These are phyloP conservation scores for Trichoderma semiorbis DNA, from an alignment of 2,329 filamentous ascomycete species.

Conservation along the genomic window DNA sequence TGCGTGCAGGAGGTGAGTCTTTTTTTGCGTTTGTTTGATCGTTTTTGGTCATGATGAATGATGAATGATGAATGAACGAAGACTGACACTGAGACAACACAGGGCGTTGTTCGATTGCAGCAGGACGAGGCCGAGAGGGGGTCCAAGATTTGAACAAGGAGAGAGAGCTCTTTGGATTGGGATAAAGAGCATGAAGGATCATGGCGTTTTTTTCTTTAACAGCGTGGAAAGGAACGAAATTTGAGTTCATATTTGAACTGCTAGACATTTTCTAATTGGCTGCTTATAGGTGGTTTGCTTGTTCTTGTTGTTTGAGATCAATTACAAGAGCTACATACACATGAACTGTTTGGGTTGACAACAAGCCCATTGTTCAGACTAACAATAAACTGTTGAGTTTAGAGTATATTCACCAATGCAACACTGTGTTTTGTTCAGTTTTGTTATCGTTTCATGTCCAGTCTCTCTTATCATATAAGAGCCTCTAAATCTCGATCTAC, in stretches of 20 bases:
- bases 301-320: background rate
- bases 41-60: background rate
- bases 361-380: too few species aligned
- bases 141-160: conserved; percentile 32
- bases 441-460: background rate
- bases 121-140: conserved; percentile 36
- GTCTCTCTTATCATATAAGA: background rate
- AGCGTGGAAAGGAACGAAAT: background rate
- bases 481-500: background rate
- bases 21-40: background rate
- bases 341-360: background rate
- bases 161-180: background rate
- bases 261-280: background rate
- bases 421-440: background rate
- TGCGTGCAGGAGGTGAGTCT: conserved; percentile 71
- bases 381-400: background rate
- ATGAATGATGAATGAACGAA: background rate
- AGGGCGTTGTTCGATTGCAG: conserved; percentile 50
- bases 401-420: background rate
- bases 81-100: conserved; percentile 23
- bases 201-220: background rate
- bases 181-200: background rate
- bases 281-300: background rate
- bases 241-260: background rate
- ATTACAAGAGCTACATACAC: background rate